Evolutionary conservation across 306 rosid genomes (phyloP).

Genomic region (Datisca glomerata): DNA sequence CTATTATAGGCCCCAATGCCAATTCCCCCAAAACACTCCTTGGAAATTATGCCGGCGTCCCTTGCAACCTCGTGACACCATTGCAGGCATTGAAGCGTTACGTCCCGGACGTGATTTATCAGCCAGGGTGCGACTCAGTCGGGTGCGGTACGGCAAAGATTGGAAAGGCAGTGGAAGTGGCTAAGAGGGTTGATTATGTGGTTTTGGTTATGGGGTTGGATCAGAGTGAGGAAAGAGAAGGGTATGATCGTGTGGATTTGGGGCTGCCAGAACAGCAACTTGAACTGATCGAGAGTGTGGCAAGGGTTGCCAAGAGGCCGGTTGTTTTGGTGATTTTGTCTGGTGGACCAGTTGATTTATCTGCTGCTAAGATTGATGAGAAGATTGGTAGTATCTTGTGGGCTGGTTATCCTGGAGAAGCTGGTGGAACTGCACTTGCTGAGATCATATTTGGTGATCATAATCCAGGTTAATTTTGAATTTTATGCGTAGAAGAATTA

Average conservation of each 20-base stretch:
- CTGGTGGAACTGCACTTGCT: constrained; percentile 75
- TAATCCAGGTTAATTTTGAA: constrained; percentile 58
- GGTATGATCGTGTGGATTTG: constrained; percentile 46
- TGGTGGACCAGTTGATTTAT: constrained; percentile 86
- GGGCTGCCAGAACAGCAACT: constrained; percentile 68
- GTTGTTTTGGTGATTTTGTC: constrained; percentile 60
- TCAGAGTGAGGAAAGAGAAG: constrained; percentile 66
- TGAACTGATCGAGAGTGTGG: constrained; percentile 48
- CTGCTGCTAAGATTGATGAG: constrained; percentile 44
- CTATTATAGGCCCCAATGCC: constrained; percentile 82
- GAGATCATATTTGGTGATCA: constrained; percentile 82
- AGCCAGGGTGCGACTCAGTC: constrained; percentile 54
- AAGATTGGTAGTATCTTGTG: constrained; percentile 77
- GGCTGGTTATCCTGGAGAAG: constrained; percentile 96
- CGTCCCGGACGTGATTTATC: constrained; percentile 32
- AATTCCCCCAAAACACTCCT: constrained; percentile 43
- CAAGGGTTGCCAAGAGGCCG: constrained; percentile 55
- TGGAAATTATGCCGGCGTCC: constrained; percentile 82
- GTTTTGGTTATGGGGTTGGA: constrained; percentile 85
- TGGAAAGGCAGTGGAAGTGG: constrained; percentile 42
- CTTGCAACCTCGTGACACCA: constrained; percentile 51
- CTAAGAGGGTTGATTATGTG: constrained; percentile 48
- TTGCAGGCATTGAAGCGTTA: constrained; percentile 46
- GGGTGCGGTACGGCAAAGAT: constrained; percentile 41
- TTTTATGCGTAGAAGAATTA: no score